Conservation (phyloP, 2,329 filamentous ascomycete genomes). For the Westerdykella ornata region DNA sequence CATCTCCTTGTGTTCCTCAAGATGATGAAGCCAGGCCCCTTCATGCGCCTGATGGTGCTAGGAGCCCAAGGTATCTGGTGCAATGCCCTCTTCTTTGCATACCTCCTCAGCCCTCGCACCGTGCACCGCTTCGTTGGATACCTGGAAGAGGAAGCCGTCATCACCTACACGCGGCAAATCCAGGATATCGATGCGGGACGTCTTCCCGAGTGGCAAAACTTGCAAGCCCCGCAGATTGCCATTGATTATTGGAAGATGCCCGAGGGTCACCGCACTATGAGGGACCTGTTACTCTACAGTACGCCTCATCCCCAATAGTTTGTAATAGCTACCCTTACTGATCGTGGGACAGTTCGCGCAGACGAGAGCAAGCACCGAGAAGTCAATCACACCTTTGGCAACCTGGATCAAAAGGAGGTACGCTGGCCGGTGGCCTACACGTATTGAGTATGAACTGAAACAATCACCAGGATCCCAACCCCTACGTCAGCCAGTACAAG, state of each 20-base stretch:
- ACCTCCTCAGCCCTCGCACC: conserved; percentile 77
- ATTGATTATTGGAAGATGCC: conserved; percentile 93
- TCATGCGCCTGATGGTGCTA: conserved; percentile 89
- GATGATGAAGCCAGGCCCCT: conserved; percentile 75
- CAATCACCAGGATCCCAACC: conserved; percentile 65
- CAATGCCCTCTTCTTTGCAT: conserved; percentile 84
- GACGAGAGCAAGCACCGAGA: conserved; percentile 60
- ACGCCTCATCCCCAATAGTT: conserved; percentile 62
- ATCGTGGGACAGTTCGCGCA: conserved; percentile 24
- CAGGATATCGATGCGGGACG: conserved; percentile 79
- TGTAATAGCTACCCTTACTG: conserved; percentile 1
- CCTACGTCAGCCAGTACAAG: conserved; percentile 79
- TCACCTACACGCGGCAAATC: conserved; percentile 89
- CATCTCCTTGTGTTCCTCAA: conserved; percentile 89
- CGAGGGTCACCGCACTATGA: conserved; percentile 73
- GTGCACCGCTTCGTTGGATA: conserved; percentile 96
- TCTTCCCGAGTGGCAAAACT: conserved; percentile 72
- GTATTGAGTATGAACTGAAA: neutral
- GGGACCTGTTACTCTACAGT: conserved; percentile 75
- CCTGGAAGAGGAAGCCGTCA: conserved; percentile 91
- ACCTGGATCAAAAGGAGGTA: conserved; percentile 66
- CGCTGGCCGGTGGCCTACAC: neutral
- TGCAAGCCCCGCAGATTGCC: conserved; percentile 80
- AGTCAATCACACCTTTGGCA: conserved; percentile 91
- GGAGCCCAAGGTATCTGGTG: conserved; percentile 94